These are phyloP conservation scores for Aspergillus pseudotamarii DNA, from an alignment of 2,329 filamentous ascomycete species.

Conservation along the genomic window DNA sequence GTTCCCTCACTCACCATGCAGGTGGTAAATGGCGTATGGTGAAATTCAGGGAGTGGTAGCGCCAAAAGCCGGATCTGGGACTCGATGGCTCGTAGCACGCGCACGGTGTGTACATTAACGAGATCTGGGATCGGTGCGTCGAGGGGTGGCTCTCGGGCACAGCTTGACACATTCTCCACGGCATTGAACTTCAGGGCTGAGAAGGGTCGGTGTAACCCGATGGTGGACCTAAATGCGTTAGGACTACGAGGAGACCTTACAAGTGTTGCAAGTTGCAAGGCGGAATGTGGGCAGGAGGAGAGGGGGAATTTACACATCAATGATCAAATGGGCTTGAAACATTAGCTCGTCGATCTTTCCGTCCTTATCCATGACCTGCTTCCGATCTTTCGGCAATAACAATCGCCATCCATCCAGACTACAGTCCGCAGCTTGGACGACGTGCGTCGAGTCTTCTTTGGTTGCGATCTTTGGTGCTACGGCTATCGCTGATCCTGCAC, in stretches of 20 bases:
- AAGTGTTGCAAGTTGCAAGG: no score
- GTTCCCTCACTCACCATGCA: conserved; percentile 48
- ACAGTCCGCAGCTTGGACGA: conserved; percentile 31
- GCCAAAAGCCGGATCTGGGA: conserved; percentile 44
- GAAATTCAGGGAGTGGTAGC: conserved; percentile 37
- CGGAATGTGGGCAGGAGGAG: no score
- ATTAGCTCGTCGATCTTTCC: conserved; percentile 60
- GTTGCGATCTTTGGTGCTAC: conserved; percentile 21
- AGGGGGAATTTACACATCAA: conserved; percentile 45
- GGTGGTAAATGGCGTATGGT: conserved; percentile 44
- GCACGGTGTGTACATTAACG: conserved; percentile 44
- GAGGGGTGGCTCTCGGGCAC: conserved; percentile 26
- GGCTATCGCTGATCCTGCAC: conserved; percentile 29
- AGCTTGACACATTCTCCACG: conserved; percentile 44
- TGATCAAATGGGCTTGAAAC: conserved; percentile 82
- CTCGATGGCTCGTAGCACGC: conserved; percentile 42
- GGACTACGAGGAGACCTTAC: no score
- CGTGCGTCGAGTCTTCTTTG: conserved; percentile 20
- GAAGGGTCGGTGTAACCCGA: conserved; percentile 44
- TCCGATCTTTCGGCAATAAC: conserved; percentile 38
- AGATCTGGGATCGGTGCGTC: conserved; percentile 22
- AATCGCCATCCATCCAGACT: conserved; percentile 44
- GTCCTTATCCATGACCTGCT: conserved; percentile 34
- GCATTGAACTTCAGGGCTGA: conserved; percentile 45
- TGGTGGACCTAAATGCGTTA: conserved; percentile 20